These are phyloP conservation scores for Paragyromitra xinjiangensis DNA, from an alignment of 495 filamentous ascomycete species.

Conservation along the genomic window DNA sequence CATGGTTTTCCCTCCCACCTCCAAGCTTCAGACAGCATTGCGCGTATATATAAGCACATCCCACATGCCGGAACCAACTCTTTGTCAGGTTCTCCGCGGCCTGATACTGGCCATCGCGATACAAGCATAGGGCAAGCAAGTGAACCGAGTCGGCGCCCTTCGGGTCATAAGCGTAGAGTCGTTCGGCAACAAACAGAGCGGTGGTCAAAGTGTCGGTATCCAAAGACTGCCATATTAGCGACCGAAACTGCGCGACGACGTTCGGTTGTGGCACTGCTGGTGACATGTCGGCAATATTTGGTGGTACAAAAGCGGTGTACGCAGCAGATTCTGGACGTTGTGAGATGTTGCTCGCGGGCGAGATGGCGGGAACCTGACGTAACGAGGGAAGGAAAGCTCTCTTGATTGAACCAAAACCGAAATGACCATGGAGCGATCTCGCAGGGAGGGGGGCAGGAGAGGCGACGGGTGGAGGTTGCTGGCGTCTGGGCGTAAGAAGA, in stretches of 20 bases:
- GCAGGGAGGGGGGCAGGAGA: constrained; percentile 41
- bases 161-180: constrained; percentile 82
- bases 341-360: constrained; percentile 25
- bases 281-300: constrained; percentile 46
- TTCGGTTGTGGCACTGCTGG: constrained; percentile 63
- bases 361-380: constrained; percentile 44
- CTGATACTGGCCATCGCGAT: constrained; percentile 79
- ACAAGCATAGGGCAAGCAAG: constrained; percentile 82
- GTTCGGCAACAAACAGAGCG: constrained; percentile 89
- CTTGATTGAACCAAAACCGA: constrained; percentile 55
- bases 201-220: constrained; percentile 88
- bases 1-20: constrained; percentile 73
- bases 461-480: constrained; percentile 31
- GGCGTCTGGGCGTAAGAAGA: constrained; percentile 52
- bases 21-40: constrained; percentile 82
- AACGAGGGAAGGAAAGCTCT: constrained; percentile 52
- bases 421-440: constrained; percentile 55
- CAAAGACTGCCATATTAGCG: constrained; percentile 89
- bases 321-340: constrained; percentile 25
- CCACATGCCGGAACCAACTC: constrained; percentile 68
- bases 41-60: constrained; percentile 90
- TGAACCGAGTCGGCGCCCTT: constrained; percentile 80
- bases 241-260: constrained; percentile 77
- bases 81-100: constrained; percentile 62
- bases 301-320: constrained; percentile 31